Percentiles rank a stretch among this genome's conserved stretches.
Conservation (phyloP, 306 rosid genomes). For the Oxytropis ochrocephala region DNA sequence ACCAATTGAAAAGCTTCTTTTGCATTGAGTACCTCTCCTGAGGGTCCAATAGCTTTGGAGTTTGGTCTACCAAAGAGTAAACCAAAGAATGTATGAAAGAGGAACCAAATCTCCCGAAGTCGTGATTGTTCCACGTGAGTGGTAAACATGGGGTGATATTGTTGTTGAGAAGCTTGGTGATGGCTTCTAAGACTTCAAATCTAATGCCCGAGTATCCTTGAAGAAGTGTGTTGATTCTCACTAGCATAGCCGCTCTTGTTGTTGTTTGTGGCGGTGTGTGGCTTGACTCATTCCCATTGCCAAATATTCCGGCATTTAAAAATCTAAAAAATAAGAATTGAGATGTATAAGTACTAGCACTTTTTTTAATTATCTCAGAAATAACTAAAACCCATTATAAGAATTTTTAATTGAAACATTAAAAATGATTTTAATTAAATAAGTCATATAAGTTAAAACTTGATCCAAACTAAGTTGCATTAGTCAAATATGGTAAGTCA, state of each 20-base stretch:
- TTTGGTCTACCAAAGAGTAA: slow-evolving; percentile 61
- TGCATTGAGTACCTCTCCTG: slow-evolving; percentile 31
- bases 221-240: slow-evolving; percentile 16
- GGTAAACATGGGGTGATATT: slow-evolving; percentile 76
- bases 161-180: slow-evolving; percentile 44
- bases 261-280: slow-evolving; percentile 56
- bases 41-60: too few relatives aligned
- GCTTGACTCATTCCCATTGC: slow-evolving; percentile 53
- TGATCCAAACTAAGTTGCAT: too few relatives aligned
- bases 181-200: slow-evolving; percentile 35
- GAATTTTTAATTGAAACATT: too few relatives aligned
- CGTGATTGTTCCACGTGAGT: slow-evolving; percentile 68
- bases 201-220: slow-evolving; percentile 79
- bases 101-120: slow-evolving; percentile 86
- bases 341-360: too few relatives aligned
- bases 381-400: too few relatives aligned
- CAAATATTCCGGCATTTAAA: too few relatives aligned
- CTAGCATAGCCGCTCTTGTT: slow-evolving; percentile 71
- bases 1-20: not conserved
- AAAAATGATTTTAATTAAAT: too few relatives aligned
- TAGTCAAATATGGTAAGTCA: too few relatives aligned
- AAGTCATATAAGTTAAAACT: too few relatives aligned
- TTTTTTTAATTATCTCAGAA: too few relatives aligned
- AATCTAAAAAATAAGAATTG: slow-evolving; percentile 27
- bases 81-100: slow-evolving; percentile 74